These are phyloP conservation scores for Bremia lactucae DNA, from an alignment of 352 stramenopile genomes.

Conservation along the genomic window DNA sequence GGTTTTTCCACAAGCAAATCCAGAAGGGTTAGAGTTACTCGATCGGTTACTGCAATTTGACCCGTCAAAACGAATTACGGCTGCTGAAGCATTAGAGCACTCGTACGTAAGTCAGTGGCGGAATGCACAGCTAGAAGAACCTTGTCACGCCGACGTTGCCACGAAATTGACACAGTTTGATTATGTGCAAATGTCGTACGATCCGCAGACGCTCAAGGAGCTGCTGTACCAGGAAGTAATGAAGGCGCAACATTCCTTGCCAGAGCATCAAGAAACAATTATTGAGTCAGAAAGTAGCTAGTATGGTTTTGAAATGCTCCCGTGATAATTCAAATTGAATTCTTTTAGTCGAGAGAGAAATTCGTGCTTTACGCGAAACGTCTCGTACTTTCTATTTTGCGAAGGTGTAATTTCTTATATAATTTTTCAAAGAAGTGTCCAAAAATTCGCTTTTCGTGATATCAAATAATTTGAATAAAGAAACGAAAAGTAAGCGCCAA, in stretches of 20 bases:
- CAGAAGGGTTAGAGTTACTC: conserved; percentile 78
- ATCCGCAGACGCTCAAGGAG: conserved; percentile 66
- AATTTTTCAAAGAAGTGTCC: too few relatives aligned
- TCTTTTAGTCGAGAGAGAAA: background rate
- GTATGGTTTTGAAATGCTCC: background rate
- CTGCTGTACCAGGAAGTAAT: conserved; percentile 79
- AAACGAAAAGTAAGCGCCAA: too few relatives aligned
- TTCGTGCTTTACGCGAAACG: too few relatives aligned
- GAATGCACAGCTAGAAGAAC: conserved; percentile 45
- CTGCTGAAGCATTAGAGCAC: conserved; percentile 73
- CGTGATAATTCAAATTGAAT: too few relatives aligned
- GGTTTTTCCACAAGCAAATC: conserved; percentile 77
- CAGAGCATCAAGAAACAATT: conserved; percentile 13
- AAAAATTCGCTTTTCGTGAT: too few relatives aligned
- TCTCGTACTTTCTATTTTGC: too few relatives aligned
- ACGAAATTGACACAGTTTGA: conserved; percentile 57
- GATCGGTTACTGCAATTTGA: conserved; percentile 84
- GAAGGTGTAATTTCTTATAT: too few relatives aligned
- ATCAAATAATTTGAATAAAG: too few relatives aligned
- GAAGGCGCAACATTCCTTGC: conserved; percentile 30
- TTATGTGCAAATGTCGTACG: conserved; percentile 57
- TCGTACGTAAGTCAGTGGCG: conserved; percentile 85
- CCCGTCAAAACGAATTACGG: conserved; percentile 77
- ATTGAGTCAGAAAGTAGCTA: conserved; percentile 7
- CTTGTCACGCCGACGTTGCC: conserved; percentile 41